Conservation (phyloP, 805 yeast species). For the Kurtzmaniella cleridarum region DNA sequence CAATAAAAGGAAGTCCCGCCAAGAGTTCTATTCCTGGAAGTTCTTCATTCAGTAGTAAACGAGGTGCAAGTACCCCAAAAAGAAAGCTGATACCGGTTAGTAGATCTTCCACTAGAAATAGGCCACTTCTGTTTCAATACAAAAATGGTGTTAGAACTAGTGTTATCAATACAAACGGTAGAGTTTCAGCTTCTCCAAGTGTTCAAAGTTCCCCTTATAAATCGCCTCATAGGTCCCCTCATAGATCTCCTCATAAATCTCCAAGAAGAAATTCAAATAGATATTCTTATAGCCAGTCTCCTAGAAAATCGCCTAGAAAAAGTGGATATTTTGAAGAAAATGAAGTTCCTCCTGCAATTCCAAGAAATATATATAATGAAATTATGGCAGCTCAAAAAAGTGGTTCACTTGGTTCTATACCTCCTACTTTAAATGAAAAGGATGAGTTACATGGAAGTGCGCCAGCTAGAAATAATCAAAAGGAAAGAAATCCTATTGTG, state of each 20-base stretch:
- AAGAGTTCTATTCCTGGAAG: constrained; percentile 12
- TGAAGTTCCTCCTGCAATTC: constrained; percentile 25
- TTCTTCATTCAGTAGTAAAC: constrained; percentile 13
- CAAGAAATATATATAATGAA: constrained; percentile 40
- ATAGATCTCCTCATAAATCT: constrained; percentile 6
- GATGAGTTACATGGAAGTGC: constrained; percentile 13
- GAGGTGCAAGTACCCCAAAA: constrained; percentile 15
- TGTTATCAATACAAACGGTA: constrained; percentile 8
- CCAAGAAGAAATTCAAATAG: constrained; percentile 19
- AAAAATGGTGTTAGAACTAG: constrained; percentile 20
- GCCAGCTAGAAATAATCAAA: constrained; percentile 1
- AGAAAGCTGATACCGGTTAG: constrained; percentile 25
- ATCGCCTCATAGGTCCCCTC: constrained; percentile 11
- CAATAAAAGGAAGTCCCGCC: background rate
- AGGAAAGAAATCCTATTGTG: constrained; percentile 10
- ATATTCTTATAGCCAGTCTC: constrained; percentile 10
- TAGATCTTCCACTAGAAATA: constrained; percentile 26
- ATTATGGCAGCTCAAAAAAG: constrained; percentile 31
- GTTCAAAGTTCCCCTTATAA: constrained; percentile 27
- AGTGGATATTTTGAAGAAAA: constrained; percentile 8
- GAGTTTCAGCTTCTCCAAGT: constrained; percentile 26
- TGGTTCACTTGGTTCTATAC: constrained; percentile 22
- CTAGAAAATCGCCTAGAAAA: constrained; percentile 13
- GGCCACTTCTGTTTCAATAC: constrained; percentile 40
- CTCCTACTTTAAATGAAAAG: constrained; percentile 40